Conservation (phyloP, 2,329 filamentous ascomycete species). For the Botrytis byssoidea region DNA sequence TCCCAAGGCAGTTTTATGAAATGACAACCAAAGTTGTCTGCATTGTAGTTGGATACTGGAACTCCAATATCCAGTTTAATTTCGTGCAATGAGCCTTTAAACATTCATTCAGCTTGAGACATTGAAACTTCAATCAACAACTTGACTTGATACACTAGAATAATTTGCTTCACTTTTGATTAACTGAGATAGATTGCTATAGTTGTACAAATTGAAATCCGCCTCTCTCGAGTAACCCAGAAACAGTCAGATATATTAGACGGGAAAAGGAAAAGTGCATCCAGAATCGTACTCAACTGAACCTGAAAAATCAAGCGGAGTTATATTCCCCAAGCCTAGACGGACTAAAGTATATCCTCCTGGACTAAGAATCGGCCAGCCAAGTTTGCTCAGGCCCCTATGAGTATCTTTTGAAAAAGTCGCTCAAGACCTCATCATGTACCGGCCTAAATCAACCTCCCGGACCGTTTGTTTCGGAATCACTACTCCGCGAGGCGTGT, state of each 20-base stretch:
- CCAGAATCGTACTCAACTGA: slow-evolving; percentile 23
- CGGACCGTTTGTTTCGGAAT: slow-evolving; percentile 24
- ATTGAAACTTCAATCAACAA: neutral
- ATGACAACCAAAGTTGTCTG: fast-evolving
- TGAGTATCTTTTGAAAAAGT: slow-evolving; percentile 39
- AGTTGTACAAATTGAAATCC: neutral
- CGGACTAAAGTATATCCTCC: slow-evolving; percentile 25
- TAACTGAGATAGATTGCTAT: no score
- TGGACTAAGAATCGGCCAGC: slow-evolving; percentile 28
- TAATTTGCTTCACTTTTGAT: no score
- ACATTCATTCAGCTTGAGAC: neutral
- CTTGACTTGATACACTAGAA: neutral
- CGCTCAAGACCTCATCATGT: slow-evolving; percentile 39
- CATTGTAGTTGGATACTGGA: neutral
- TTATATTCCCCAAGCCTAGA: slow-evolving; percentile 29
- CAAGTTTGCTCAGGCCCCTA: slow-evolving; percentile 28
- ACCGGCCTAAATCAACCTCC: slow-evolving; percentile 33
- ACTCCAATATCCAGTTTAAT: neutral
- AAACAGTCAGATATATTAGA: neutral
- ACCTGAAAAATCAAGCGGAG: slow-evolving; percentile 25
- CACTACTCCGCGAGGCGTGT: slow-evolving; percentile 14
- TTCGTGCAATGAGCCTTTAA: neutral
- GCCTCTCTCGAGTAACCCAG: no score
- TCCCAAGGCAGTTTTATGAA: neutral
- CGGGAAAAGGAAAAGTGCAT: neutral